phyloP scores from a whole-genome alignment of 2,329 filamentous ascomycete genomes.

The Simplicillium aogashimaense region DNA sequence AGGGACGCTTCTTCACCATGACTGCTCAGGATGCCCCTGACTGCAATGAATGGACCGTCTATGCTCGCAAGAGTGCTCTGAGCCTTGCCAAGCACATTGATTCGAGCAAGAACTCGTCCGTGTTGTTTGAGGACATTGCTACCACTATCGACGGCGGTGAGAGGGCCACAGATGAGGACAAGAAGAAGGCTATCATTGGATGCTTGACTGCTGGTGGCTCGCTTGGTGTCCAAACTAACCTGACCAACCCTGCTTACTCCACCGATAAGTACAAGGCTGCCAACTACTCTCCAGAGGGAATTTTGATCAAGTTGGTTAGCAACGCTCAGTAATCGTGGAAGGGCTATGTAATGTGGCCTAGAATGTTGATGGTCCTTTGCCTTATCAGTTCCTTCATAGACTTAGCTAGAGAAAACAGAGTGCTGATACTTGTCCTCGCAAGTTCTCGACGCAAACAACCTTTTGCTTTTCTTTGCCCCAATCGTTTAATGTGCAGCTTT shows the following conservation, averaged over 20 bases:
- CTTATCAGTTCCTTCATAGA: too few species aligned
- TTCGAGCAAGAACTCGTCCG: not conserved
- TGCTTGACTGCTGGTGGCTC: not conserved
- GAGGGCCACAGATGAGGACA: not conserved
- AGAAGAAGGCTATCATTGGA: not conserved
- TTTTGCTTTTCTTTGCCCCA: too few species aligned
- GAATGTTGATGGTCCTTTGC: too few species aligned
- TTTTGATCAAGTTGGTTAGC: not conserved
- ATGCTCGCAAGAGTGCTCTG: not conserved
- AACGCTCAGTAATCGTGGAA: too few species aligned
- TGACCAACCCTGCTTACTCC: not conserved
- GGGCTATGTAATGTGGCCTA: too few species aligned
- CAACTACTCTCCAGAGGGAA: not conserved
- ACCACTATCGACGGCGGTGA: not conserved
- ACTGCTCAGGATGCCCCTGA: not conserved
- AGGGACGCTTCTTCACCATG: not conserved
- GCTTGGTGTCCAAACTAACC: not conserved
- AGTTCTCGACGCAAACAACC: too few species aligned
- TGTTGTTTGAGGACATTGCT: not conserved
- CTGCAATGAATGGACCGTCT: not conserved
- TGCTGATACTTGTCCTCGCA: too few species aligned
- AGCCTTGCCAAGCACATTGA: not conserved
- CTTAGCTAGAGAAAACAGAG: too few species aligned
- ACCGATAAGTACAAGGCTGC: not conserved
- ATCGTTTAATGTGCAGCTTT: too few species aligned